Evolutionary conservation across 192 early-diverging fungal genomes (phyloP).

Genomic region (Diversispora epigaea): DNA sequence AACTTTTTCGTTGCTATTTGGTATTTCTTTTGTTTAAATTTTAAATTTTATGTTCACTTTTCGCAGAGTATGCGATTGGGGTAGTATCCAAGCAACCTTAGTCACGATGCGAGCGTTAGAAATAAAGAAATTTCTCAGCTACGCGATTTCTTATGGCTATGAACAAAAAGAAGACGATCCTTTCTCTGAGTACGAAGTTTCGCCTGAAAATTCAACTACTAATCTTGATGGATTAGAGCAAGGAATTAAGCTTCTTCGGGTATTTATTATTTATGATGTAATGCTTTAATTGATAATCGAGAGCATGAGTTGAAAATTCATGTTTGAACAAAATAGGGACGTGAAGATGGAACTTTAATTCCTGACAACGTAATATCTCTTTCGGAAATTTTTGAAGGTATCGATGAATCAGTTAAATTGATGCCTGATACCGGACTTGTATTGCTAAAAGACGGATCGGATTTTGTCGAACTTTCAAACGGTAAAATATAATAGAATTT

Average conservation of each 20-base stretch:
- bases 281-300: too few species aligned
- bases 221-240: too few species aligned
- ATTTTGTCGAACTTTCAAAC: slow-evolving; percentile 14
- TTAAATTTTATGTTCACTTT: background rate
- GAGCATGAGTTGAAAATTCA: too few species aligned
- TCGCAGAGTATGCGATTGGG: slow-evolving; percentile 30
- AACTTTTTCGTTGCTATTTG: background rate
- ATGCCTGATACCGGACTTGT: background rate
- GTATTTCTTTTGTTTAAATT: background rate
- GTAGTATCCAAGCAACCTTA: slow-evolving; percentile 11
- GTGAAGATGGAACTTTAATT: slow-evolving; percentile 12
- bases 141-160: slow-evolving; percentile 6
- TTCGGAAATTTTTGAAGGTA: background rate
- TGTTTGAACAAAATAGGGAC: background rate
- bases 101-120: slow-evolving; percentile 12
- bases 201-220: too few species aligned
- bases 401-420: background rate
- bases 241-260: too few species aligned
- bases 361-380: background rate
- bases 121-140: background rate
- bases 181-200: too few species aligned
- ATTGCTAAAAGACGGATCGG: background rate
- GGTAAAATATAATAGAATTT: too few species aligned
- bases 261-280: too few species aligned
- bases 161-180: slow-evolving; percentile 1